Percentiles rank a stretch among this genome's conserved stretches.
Conservation (phyloP, 139 green algal species). For the Microglena sp. region DNA sequence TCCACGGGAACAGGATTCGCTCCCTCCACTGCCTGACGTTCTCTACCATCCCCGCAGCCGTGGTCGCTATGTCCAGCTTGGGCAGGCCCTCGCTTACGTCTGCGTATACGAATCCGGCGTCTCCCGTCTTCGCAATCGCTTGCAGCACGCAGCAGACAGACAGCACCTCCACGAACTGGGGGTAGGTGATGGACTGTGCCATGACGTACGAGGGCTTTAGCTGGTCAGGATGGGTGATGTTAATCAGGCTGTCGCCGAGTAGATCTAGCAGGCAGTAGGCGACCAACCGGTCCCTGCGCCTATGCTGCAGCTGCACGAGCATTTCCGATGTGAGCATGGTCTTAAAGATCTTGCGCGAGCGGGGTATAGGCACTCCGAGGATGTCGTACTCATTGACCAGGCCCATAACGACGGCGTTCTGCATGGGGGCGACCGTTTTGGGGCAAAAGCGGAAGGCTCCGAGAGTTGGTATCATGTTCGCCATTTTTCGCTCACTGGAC, state of each 20-base stretch:
- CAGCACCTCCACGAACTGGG: constrained; percentile 42
- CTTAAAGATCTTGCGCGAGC: constrained; percentile 15
- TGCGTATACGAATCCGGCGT: no score
- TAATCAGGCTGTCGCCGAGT: constrained; percentile 10
- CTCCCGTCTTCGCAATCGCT: constrained; percentile 16
- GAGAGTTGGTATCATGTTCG: neutral
- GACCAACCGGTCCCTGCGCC: constrained; percentile 29
- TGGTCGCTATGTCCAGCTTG: no score
- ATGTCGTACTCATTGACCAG: constrained; percentile 35
- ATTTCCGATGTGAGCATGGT: neutral
- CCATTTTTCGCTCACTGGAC: constrained; percentile 1
- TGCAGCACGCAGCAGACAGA: constrained; percentile 23
- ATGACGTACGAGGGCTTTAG: constrained; percentile 19
- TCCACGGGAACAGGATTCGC: constrained; percentile 23
- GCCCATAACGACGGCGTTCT: constrained; percentile 14
- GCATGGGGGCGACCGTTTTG: constrained; percentile 4
- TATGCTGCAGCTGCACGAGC: constrained; percentile 20
- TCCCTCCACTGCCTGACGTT: constrained; percentile 17
- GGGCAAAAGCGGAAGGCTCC: constrained; percentile 7
- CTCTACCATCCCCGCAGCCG: no score
- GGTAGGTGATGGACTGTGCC: constrained; percentile 22
- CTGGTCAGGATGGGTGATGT: constrained; percentile 10
- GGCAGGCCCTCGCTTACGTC: no score
- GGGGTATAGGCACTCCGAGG: constrained; percentile 17
- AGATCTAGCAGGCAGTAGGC: constrained; percentile 26